Conservation (phyloP, 495 filamentous ascomycete species). For the Hyaloscypha variabilis region DNA sequence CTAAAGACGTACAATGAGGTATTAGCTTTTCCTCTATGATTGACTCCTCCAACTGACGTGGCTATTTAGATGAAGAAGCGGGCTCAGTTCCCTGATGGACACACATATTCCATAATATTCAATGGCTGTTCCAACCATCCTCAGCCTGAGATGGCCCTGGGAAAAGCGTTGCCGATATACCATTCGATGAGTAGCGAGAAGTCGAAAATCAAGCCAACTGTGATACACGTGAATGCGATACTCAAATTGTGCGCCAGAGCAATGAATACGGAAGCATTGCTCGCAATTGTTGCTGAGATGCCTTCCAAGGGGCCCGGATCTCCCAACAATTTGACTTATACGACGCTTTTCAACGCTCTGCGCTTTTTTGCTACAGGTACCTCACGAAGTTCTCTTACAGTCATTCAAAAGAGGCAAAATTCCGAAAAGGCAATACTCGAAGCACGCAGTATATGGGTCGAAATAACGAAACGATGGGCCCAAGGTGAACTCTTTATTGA, state of each 20-base stretch:
- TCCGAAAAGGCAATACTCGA: constrained; percentile 47
- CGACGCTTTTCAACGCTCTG: constrained; percentile 73
- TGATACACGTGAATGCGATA: constrained; percentile 84
- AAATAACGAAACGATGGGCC: constrained; percentile 72
- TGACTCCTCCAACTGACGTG: background rate
- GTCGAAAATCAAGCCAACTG: constrained; percentile 61
- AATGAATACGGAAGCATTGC: constrained; percentile 72
- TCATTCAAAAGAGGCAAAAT: constrained; percentile 38
- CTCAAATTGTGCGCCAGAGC: constrained; percentile 76
- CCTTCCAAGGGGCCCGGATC: constrained; percentile 60
- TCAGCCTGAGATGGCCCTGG: constrained; percentile 53
- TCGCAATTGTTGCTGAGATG: constrained; percentile 66
- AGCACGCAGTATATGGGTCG: constrained; percentile 76
- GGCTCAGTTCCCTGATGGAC: constrained; percentile 67
- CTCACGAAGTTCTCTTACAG: constrained; percentile 23
- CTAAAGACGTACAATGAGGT: constrained; percentile 83
- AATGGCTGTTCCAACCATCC: constrained; percentile 65
- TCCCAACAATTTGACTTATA: constrained; percentile 74
- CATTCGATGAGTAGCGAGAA: constrained; percentile 64
- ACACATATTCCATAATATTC: constrained; percentile 84
- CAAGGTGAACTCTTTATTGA: constrained; percentile 69
- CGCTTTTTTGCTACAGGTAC: constrained; percentile 27
- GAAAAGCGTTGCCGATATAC: constrained; percentile 70
- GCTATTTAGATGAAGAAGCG: constrained; percentile 88
- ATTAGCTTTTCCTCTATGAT: background rate